Percentiles rank a stretch among this genome's conserved stretches.
Evolutionary conservation across 2,329 filamentous ascomycete genomes (phyloP).

Genomic region (Oidium heveae): DNA sequence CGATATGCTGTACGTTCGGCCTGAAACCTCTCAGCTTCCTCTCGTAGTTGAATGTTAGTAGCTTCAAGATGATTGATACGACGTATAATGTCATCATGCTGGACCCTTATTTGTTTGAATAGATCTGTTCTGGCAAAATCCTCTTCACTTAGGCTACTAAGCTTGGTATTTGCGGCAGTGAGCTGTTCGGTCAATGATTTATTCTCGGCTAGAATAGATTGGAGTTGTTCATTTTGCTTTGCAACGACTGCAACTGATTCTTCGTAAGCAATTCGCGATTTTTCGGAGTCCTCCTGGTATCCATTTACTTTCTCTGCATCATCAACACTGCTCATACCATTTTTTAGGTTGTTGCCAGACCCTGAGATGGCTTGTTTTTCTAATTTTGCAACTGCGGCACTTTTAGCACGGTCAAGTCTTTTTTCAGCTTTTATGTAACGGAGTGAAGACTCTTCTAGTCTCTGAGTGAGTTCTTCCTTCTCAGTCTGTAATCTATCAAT

Average conservation of each 20-base stretch:
- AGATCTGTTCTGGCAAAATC: slow-evolving; percentile 82
- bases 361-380: slow-evolving; percentile 70
- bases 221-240: slow-evolving; percentile 75
- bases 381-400: slow-evolving; percentile 68
- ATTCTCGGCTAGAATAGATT: slow-evolving; percentile 53
- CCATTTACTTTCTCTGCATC: slow-evolving; percentile 21
- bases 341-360: slow-evolving; percentile 19
- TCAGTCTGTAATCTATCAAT: slow-evolving; percentile 51
- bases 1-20: slow-evolving; percentile 67
- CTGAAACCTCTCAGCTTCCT: slow-evolving; percentile 66
- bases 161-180: slow-evolving; percentile 40
- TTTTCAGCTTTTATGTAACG: slow-evolving; percentile 91
- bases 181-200: slow-evolving; percentile 53
- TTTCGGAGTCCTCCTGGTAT: slow-evolving; percentile 29
- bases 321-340: slow-evolving; percentile 18
- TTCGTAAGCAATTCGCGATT: slow-evolving; percentile 50
- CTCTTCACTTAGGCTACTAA: slow-evolving; percentile 60
- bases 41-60: slow-evolving; percentile 57
- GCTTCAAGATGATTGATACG: slow-evolving; percentile 80
- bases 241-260: slow-evolving; percentile 51
- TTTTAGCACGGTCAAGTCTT: slow-evolving; percentile 73
- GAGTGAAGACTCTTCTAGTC: slow-evolving; percentile 67
- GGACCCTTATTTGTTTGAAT: slow-evolving; percentile 73
- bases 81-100: slow-evolving; percentile 82
- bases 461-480: slow-evolving; percentile 64